phyloP scores from a whole-genome alignment of 139 green algal genomes.

The Auxenochlorella pyrenoidosa region DNA sequence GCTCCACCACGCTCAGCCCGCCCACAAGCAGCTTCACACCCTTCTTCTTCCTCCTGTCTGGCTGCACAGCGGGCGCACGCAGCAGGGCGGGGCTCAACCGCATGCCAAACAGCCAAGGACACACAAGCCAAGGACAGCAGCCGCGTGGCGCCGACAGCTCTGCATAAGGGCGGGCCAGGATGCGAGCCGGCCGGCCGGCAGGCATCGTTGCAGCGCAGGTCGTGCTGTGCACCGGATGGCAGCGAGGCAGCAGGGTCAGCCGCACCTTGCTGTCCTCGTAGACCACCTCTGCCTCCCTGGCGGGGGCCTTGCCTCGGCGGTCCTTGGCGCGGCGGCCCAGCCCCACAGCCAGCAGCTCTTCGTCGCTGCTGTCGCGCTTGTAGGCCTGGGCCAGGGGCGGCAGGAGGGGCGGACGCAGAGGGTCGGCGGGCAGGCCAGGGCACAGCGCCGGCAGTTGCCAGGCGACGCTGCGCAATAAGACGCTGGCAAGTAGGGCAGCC shows the following conservation, averaged over 20 bases:
- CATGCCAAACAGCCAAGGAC: not conserved
- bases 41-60: conserved; percentile 14
- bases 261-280: not conserved
- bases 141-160: no score
- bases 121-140: no score
- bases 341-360: not conserved
- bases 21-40: conserved; percentile 13
- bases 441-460: no score
- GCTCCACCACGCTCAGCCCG: conserved; percentile 21
- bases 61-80: not conserved
- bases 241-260: not conserved
- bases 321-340: not conserved
- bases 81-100: not conserved
- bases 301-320: conserved; percentile 1
- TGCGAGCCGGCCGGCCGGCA: no score
- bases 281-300: conserved; percentile 11
- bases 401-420: not conserved
- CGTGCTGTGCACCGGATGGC: no score
- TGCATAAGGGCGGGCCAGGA: no score
- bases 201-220: no score
- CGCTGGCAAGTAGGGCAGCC: not conserved
- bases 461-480: not conserved
- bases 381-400: not conserved
- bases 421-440: no score
- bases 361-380: not conserved